A percentile compares a stretch with the other conserved stretches of the same genome.
Conservation (phyloP, 2,329 filamentous ascomycete species). For the Claviceps africana region DNA sequence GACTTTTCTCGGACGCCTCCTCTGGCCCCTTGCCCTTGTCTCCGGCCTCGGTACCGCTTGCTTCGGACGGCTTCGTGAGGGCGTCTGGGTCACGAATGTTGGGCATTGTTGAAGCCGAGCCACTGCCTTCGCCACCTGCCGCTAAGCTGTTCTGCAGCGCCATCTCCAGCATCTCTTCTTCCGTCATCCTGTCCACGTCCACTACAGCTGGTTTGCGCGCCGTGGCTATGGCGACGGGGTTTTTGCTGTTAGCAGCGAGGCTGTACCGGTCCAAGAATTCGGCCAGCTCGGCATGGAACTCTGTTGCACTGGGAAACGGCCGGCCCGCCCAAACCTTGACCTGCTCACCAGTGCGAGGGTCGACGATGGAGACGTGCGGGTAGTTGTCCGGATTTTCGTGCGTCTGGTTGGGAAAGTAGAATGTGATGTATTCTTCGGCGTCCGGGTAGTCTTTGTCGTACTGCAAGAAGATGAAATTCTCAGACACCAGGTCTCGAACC, state of each 20-base stretch:
- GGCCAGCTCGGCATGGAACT: slow-evolving; percentile 82
- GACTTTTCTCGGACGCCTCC: slow-evolving; percentile 25
- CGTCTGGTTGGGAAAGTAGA: slow-evolving; percentile 62
- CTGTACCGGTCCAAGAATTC: slow-evolving; percentile 98
- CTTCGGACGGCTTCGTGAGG: slow-evolving; percentile 53
- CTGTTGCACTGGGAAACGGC: slow-evolving; percentile 58
- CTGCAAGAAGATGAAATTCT: slow-evolving; percentile 93
- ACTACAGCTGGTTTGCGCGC: slow-evolving; percentile 53
- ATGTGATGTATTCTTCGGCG: slow-evolving; percentile 70
- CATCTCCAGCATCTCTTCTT: slow-evolving; percentile 94
- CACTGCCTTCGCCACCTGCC: slow-evolving; percentile 22
- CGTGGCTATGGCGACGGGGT: slow-evolving; percentile 61
- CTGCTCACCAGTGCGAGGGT: slow-evolving; percentile 90
- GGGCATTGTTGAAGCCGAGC: slow-evolving; percentile 25
- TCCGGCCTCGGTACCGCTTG: not conserved
- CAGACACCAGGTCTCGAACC: slow-evolving; percentile 65
- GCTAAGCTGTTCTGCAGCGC: slow-evolving; percentile 80
- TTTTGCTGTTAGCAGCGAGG: slow-evolving; percentile 74
- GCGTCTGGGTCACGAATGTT: slow-evolving; percentile 73
- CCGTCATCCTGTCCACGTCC: slow-evolving; percentile 79
- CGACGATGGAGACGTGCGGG: slow-evolving; percentile 89
- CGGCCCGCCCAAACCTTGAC: slow-evolving; percentile 90
- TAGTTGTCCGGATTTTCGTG: slow-evolving; percentile 80
- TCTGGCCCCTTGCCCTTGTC: slow-evolving; percentile 34
- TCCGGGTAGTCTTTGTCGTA: slow-evolving; percentile 75